phyloP scores from a whole-genome alignment of 148 eudicot species.

The Fagopyrum esculentum region DNA sequence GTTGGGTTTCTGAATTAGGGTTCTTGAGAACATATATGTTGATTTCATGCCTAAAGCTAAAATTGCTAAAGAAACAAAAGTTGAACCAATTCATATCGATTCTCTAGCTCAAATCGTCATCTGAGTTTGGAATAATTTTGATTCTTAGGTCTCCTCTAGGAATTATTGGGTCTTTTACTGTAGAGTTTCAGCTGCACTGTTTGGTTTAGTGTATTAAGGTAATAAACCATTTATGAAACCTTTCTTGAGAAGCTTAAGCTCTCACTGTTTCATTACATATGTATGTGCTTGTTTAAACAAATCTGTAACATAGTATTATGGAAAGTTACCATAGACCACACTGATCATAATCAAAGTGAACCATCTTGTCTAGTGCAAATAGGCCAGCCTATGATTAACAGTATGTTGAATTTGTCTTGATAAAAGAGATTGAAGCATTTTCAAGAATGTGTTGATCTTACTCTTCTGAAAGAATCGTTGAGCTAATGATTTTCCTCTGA shows the following conservation, averaged over 20 bases:
- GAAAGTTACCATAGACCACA: background rate
- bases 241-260: background rate
- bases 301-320: background rate
- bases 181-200: background rate
- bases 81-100: background rate
- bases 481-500: background rate
- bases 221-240: background rate
- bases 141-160: background rate
- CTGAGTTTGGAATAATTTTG: background rate
- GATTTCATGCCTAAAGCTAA: background rate
- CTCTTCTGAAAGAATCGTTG: background rate
- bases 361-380: background rate
- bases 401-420: background rate
- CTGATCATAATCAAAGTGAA: background rate
- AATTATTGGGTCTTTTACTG: background rate
- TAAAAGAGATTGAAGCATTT: background rate
- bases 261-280: too few species aligned
- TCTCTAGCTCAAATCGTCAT: background rate
- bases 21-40: background rate
- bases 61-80: background rate
- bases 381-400: background rate
- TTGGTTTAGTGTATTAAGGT: background rate
- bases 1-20: background rate
- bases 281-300: background rate
- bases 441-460: background rate